Percentiles rank a stretch among this genome's conserved stretches.
phyloP scores from a whole-genome alignment of 768 basidiomycete species.

The Sarcodon sp. region DNA sequence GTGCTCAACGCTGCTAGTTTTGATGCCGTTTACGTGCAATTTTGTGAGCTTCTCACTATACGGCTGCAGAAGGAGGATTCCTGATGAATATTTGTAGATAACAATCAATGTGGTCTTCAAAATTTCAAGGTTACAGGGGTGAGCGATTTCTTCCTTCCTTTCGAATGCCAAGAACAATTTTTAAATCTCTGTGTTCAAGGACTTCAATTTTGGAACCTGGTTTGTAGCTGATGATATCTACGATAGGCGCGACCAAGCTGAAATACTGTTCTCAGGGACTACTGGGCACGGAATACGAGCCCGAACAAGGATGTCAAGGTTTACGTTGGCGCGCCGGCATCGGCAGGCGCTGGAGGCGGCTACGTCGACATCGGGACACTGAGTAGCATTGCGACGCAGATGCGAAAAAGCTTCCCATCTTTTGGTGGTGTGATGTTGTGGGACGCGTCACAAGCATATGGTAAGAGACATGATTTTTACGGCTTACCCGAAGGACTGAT shows the following conservation, averaged over 20 bases:
- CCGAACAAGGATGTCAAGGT: slow-evolving; percentile 31
- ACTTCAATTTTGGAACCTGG: slow-evolving; percentile 28
- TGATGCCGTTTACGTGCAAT: slow-evolving; percentile 33
- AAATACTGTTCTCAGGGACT: slow-evolving; percentile 21
- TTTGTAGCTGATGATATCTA: slow-evolving; percentile 7
- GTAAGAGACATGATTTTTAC: slow-evolving; percentile 10
- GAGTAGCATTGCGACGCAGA: slow-evolving; percentile 18
- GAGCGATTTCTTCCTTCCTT: slow-evolving; percentile 11
- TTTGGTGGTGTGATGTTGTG: slow-evolving; percentile 30
- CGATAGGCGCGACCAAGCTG: neutral
- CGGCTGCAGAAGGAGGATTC: neutral
- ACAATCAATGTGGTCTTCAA: slow-evolving; percentile 29
- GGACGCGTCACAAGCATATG: slow-evolving; percentile 31
- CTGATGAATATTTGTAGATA: slow-evolving; percentile 17
- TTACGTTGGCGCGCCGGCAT: slow-evolving; percentile 29
- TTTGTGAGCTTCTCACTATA: slow-evolving; percentile 19
- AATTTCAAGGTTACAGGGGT: slow-evolving; percentile 43
- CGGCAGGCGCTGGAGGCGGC: slow-evolving; percentile 24
- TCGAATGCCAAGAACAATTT: neutral
- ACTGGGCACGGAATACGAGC: slow-evolving; percentile 27
- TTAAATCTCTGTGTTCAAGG: slow-evolving; percentile 21
- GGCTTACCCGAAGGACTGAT: neutral
- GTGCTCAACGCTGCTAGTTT: slow-evolving; percentile 22
- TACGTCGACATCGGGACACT: slow-evolving; percentile 14
- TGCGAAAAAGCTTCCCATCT: slow-evolving; percentile 25